A percentile compares a stretch with the other conserved stretches of the same genome.
Conservation (phyloP, 345 rosid species). For the Nephelium lappaceum region DNA sequence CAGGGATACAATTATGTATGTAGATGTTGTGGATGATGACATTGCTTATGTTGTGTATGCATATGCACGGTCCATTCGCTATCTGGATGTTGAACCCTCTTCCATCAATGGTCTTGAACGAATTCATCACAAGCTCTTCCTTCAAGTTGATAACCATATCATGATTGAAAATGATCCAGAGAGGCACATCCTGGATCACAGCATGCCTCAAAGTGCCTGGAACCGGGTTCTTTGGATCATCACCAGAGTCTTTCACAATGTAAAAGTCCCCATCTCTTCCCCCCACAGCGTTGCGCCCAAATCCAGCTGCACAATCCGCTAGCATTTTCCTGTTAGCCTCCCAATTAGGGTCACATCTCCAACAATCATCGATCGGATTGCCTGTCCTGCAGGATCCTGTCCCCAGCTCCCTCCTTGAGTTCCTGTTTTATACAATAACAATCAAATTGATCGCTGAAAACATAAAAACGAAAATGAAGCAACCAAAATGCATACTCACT, state of each 20-base stretch:
- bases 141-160: constrained; percentile 65
- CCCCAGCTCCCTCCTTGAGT: constrained; percentile 35
- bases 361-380: constrained; percentile 69
- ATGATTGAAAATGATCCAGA: constrained; percentile 63
- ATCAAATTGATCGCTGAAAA: background rate
- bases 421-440: constrained; percentile 1
- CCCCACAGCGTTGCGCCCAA: constrained; percentile 64
- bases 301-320: constrained; percentile 68
- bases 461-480: background rate
- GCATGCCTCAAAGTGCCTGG: constrained; percentile 63
- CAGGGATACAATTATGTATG: constrained; percentile 56
- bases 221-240: constrained; percentile 41
- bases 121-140: constrained; percentile 52
- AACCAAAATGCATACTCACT: constrained; percentile 8
- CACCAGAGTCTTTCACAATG: constrained; percentile 39
- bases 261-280: constrained; percentile 62
- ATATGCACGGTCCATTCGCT: constrained; percentile 58
- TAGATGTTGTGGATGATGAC: constrained; percentile 64
- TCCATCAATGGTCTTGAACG: constrained; percentile 72
- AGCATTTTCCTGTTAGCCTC: constrained; percentile 52
- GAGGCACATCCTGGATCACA: constrained; percentile 53
- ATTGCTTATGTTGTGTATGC: constrained; percentile 54
- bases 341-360: constrained; percentile 69
- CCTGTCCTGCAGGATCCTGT: constrained; percentile 39
- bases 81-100: constrained; percentile 61